Conservation (phyloP, 352 stramenopile genomes). For the Phytophthora chlamydospora region DNA sequence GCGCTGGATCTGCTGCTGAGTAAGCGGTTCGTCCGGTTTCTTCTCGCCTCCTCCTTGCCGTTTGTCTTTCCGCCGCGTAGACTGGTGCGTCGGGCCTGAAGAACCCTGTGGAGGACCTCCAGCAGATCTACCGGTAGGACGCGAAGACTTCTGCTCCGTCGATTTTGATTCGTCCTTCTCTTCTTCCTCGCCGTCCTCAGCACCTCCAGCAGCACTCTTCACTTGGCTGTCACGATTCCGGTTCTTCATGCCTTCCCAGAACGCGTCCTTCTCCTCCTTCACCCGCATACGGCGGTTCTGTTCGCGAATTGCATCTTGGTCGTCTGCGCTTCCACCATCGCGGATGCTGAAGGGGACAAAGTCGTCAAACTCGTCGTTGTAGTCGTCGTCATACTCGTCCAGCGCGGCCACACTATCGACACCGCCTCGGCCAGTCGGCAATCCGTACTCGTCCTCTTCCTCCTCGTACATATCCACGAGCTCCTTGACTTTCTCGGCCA, state of each 20-base stretch:
- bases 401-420: constrained; percentile 34
- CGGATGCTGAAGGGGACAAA: constrained; percentile 70
- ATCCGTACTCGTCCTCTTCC: constrained; percentile 44
- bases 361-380: constrained; percentile 88
- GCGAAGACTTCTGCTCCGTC: constrained; percentile 13
- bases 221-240: constrained; percentile 43
- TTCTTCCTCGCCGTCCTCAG: constrained; percentile 34
- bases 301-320: constrained; percentile 59
- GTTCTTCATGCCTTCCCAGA: constrained; percentile 79
- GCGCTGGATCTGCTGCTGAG: constrained; percentile 49
- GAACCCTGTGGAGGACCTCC: neutral
- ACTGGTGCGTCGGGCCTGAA: constrained; percentile 19
- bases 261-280: constrained; percentile 66
- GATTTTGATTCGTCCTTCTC: constrained; percentile 21
- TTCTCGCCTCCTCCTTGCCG: constrained; percentile 24
- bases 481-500: constrained; percentile 62
- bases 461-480: constrained; percentile 59
- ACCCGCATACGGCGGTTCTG: constrained; percentile 59
- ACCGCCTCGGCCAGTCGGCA: constrained; percentile 11
- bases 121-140: neutral
- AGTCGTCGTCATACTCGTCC: constrained; percentile 85
- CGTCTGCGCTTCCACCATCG: constrained; percentile 48
- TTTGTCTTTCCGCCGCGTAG: constrained; percentile 36
- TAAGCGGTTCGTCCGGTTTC: constrained; percentile 30
- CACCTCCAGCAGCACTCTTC: constrained; percentile 6